Evolutionary conservation across 306 rosid species (phyloP), one percentile per base, ranked within the genome.

Genomic region (Acmispon strigosus): DNA sequence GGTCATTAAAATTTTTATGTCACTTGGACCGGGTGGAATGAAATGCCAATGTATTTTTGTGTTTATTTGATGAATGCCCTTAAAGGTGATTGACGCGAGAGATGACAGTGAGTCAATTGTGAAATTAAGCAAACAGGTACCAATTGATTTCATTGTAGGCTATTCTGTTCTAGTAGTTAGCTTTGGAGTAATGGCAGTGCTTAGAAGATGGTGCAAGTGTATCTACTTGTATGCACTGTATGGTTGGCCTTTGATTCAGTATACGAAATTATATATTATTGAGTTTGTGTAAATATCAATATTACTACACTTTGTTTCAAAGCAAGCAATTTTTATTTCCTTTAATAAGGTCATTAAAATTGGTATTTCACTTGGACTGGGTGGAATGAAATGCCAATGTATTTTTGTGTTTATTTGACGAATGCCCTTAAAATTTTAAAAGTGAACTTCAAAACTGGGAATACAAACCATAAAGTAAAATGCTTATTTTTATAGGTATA

Each of bases 101-200:
- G 96, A 95, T 69, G 63, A 79, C 49, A 82, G 90, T 61, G 62
- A 75, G 66, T 76, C 90, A 65, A 64, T 77, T 66, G 80, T 91
- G 55, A 81, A 80, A 74, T 82, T 95, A 79, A 95, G 99, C 93
- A 91, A 85, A 80, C 91, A 87, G 97, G 99, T 95, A 85, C 66
- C 16, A 1, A 41, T 39, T 72, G 71, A 73, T 41, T 71, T 68
- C 12, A 4, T 56, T 74, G 1, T 27, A 39, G 70, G 44, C 47
- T 69, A 62, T 67, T 79, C 52, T 39, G 57, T 66, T 69, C 27
- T 67, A 41, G 52, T 67, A 41, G 57, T 72, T 55, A 32, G 72
- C 37, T 76, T 76, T 44, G 48, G n/a, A 22, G 37, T 36, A 34
- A 72, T 44, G 47, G 20, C 24, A 42, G 41, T 65, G 71, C 67